A percentile compares a stretch with the other conserved stretches of the same genome.
phyloP scores from a whole-genome alignment of 352 stramenopile genomes.

The Pythium plurisporium region DNA sequence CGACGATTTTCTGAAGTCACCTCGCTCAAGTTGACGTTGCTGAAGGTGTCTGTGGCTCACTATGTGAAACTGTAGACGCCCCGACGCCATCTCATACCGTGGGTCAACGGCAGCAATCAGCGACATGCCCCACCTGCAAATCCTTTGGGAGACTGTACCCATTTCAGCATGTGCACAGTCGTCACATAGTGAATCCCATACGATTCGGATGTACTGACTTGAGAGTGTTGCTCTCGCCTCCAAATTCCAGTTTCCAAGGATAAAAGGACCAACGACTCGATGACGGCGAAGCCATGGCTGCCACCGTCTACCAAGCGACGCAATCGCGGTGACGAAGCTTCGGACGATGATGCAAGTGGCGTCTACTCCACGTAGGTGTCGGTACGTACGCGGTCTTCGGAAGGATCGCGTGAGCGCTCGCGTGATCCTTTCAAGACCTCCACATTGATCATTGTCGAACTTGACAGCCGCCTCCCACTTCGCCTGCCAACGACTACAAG shows the following conservation, averaged over 20 bases:
- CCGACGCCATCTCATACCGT: too few relatives aligned
- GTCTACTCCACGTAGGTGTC: too few relatives aligned
- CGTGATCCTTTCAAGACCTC: too few relatives aligned
- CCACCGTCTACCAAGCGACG: background rate
- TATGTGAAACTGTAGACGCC: background rate
- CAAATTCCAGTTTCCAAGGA: too few relatives aligned
- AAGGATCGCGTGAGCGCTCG: too few relatives aligned
- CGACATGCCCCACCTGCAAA: background rate
- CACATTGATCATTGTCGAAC: slow-evolving; percentile 1
- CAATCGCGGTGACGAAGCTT: background rate
- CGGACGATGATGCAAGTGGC: too few relatives aligned
- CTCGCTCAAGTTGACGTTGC: too few relatives aligned
- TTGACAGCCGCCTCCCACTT: background rate
- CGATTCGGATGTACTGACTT: background rate
- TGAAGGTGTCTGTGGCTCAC: too few relatives aligned
- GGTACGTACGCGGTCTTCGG: too few relatives aligned
- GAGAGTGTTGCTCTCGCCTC: background rate
- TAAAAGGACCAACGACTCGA: background rate
- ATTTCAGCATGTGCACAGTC: background rate
- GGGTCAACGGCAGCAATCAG: background rate
- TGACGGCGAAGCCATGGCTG: background rate
- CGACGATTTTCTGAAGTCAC: too few relatives aligned
- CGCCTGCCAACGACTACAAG: background rate
- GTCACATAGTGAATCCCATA: too few relatives aligned
- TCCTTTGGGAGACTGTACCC: background rate